phyloP scores from a whole-genome alignment of 2,329 filamentous ascomycete genomes.

The Fusarium keratoplasticum region DNA sequence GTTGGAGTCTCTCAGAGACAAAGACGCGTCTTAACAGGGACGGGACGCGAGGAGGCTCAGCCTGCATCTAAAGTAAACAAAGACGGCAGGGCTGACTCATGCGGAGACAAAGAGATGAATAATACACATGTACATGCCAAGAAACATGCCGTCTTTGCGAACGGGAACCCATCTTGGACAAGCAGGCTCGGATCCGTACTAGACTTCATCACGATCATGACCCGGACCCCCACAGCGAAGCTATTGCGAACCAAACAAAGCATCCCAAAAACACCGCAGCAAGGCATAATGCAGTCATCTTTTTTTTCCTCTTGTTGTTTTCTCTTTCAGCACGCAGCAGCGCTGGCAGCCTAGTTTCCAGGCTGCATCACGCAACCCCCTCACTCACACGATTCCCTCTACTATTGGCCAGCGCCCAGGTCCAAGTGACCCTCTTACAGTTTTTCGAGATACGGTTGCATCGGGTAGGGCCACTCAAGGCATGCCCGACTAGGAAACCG shows the following conservation, averaged over 20 bases:
- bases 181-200: not conserved
- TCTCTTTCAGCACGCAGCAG: constrained; percentile 5
- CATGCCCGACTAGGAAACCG: constrained; percentile 14
- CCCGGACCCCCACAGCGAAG: not conserved
- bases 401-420: constrained; percentile 29
- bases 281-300: constrained; percentile 32
- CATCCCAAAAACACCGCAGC: constrained; percentile 9
- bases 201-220: not conserved
- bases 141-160: not conserved
- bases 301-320: constrained; percentile 5
- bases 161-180: not conserved
- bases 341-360: constrained; percentile 34
- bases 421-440: constrained; percentile 28
- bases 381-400: not conserved
- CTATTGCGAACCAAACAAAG: constrained; percentile 26
- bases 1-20: not conserved
- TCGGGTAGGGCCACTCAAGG: constrained; percentile 2
- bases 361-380: constrained; percentile 38
- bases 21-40: not conserved
- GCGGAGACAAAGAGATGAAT: not conserved
- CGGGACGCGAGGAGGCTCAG: not conserved
- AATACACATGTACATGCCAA: not conserved
- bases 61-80: not conserved
- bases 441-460: constrained; percentile 28
- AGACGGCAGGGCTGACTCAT: not conserved